Evolutionary conservation across 805 yeast genomes (phyloP), one percentile per base, ranked within the genome.

Genomic region (Brettanomyces anomalus): DNA sequence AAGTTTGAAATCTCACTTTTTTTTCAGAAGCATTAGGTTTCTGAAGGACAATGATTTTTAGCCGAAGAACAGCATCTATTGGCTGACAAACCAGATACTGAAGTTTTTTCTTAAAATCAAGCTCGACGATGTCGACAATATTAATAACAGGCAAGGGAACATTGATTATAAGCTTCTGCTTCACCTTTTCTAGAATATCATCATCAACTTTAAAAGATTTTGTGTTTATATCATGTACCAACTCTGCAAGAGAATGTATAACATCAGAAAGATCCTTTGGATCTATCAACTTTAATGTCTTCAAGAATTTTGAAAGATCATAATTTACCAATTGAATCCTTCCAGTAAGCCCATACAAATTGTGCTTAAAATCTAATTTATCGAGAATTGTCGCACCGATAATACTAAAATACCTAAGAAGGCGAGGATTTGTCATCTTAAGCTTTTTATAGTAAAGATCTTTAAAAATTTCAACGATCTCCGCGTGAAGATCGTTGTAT

Each of bases 61-160:
- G 58, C 0, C 47, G 49, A 19, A 83, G 56, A 7, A 49, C 54
- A 2, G 71, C 67, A 0, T 56, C 46, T n/a, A 85, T 72, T 1
- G 83, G 78, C 40, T 76, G 79, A 3, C 93, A 93, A 1, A 84
- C 78, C 8, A 71, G 56, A 47, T 70, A 77, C 39, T 72, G 77
- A 8, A 64, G 48, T 28, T 65, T 60, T 34, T 60, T 57, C 4
- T 62, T 62, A 46, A 63, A 71, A 1, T 60, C 47, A 45, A 69
- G 67, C 43, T 76, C 78, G 6, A 79, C 72, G 7, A 73, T 68
- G 50, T 82, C 88, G 17, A 84, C 68, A 16, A 76, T 68, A 47
- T 78, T 74, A 7, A 79, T 70, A 3, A 66, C 58, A 0, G 93
- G 90, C 17, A 82, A 64, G 0, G 81, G 72, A 5, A 84, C 90